A percentile compares a stretch with the other conserved stretches of the same genome.
These are phyloP conservation scores for Rutidosis leptorrhynchoides DNA, from an alignment of 129 eudicot genomes.

Conservation along the genomic window DNA sequence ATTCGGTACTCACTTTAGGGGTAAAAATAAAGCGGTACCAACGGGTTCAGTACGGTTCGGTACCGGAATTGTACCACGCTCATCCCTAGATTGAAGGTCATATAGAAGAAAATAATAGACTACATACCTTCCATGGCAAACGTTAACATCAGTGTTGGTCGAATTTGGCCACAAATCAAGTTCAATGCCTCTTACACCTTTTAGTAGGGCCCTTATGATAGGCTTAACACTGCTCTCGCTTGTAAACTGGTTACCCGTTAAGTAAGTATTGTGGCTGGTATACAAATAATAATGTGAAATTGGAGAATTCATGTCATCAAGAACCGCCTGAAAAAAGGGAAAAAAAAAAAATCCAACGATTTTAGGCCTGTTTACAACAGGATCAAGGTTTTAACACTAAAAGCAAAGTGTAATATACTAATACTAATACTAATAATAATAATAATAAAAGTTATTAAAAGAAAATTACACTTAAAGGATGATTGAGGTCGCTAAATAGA, in stretches of 20 bases:
- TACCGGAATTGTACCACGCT: too few species aligned
- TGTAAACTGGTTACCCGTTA: conserved; percentile 59
- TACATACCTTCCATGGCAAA: conserved; percentile 60
- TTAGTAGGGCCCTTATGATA: conserved; percentile 44
- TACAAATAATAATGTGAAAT: conserved; percentile 10
- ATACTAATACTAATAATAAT: too few species aligned
- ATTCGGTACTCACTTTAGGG: too few species aligned
- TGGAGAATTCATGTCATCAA: conserved; percentile 48
- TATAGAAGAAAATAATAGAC: conserved; percentile 2
- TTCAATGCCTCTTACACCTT: conserved; percentile 44
- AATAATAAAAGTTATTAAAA: conserved; percentile 16
- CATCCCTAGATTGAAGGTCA: too few species aligned
- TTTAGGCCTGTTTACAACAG: too few species aligned
- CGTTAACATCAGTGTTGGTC: conserved; percentile 40
- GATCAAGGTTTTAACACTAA: not conserved
- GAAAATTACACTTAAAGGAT: conserved; percentile 33
- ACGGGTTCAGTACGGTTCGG: too few species aligned
- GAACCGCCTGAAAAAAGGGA: conserved; percentile 45
- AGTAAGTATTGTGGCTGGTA: conserved; percentile 51
- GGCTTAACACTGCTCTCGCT: conserved; percentile 53
- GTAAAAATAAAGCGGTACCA: too few species aligned
- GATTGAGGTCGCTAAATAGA: conserved; percentile 46
- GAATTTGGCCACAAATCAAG: conserved; percentile 55
- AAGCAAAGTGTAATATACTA: not conserved
- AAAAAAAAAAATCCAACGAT: too few species aligned